A percentile compares a stretch with the other conserved stretches of the same genome.
phyloP scores from a whole-genome alignment of 257 asterid genomes.

The Ligustrum vulgare region DNA sequence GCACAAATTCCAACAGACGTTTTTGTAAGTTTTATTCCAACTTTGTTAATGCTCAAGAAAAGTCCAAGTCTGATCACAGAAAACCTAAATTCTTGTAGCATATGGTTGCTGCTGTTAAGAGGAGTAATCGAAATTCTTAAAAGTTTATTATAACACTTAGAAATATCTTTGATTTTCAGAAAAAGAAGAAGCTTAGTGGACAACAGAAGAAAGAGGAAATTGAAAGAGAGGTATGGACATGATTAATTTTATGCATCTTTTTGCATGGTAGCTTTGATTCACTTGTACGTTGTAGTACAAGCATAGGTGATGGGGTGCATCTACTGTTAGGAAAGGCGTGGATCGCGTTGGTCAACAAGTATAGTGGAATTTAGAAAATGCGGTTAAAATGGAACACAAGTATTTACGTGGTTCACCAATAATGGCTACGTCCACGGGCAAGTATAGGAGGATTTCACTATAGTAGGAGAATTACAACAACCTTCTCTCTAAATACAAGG shows the following conservation, averaged over 20 bases:
- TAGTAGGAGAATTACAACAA: no score
- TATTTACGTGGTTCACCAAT: no score
- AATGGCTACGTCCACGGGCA: no score
- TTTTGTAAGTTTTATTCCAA: conserved; percentile 33
- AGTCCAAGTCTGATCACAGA: not conserved
- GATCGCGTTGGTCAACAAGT: no score
- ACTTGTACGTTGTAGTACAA: conserved; percentile 17
- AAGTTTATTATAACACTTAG: not conserved
- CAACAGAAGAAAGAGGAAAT: conserved; percentile 67
- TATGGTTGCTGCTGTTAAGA: no score
- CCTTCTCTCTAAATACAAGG: no score
- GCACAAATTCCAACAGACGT: conserved; percentile 26
- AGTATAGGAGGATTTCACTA: no score
- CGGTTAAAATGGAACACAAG: no score
- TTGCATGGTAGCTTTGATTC: not conserved
- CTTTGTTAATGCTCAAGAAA: not conserved
- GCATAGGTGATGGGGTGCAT: conserved; percentile 22
- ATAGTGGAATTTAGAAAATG: no score
- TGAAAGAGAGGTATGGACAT: conserved; percentile 72
- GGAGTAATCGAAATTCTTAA: no score
- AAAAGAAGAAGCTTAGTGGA: conserved; percentile 44
- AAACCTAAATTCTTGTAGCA: no score
- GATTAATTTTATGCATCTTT: conserved; percentile 20
- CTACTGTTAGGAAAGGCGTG: no score
- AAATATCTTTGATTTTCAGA: conserved; percentile 35